These are phyloP conservation scores for Metschnikowia sp. DNA, from an alignment of 805 yeast genomes.

Conservation along the genomic window DNA sequence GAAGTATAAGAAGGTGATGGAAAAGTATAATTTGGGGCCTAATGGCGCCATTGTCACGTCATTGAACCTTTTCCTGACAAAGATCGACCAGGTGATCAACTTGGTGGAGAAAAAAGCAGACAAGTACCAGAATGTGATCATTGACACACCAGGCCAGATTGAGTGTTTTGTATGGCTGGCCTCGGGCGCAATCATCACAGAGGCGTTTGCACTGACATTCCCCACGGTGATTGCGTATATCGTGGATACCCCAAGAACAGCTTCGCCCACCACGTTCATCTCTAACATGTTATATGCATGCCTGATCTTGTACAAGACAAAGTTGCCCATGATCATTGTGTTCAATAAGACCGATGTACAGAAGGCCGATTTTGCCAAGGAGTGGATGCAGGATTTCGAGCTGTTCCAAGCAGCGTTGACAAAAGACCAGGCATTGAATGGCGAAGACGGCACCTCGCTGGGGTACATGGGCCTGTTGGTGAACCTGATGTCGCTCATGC, in stretches of 20 bases:
- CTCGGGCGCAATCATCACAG: slow-evolving; percentile 93
- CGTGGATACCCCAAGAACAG: slow-evolving; percentile 92
- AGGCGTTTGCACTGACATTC: slow-evolving; percentile 90
- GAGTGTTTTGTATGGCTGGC: slow-evolving; percentile 99
- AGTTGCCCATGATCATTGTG: slow-evolving; percentile 93
- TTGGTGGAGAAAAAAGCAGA: slow-evolving; percentile 76
- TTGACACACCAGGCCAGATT: slow-evolving; percentile 98
- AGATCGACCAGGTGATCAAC: slow-evolving; percentile 90
- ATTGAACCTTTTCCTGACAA: slow-evolving; percentile 85
- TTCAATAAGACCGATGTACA: slow-evolving; percentile 92
- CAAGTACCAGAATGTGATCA: slow-evolving; percentile 61
- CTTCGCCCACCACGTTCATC: slow-evolving; percentile 95
- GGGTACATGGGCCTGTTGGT: slow-evolving; percentile 94
- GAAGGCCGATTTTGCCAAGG: slow-evolving; percentile 82
- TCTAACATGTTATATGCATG: slow-evolving; percentile 98
- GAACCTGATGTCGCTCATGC: slow-evolving; percentile 91
- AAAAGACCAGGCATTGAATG: slow-evolving; percentile 63
- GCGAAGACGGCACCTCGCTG: slow-evolving; percentile 57
- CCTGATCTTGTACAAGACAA: slow-evolving; percentile 91
- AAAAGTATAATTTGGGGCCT: slow-evolving; percentile 91
- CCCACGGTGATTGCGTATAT: slow-evolving; percentile 96
- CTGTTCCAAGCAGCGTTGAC: slow-evolving; percentile 77
- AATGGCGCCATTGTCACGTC: slow-evolving; percentile 98
- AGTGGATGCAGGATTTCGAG: slow-evolving; percentile 98
- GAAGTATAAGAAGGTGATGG: slow-evolving; percentile 95